Evolutionary conservation across 2,329 filamentous ascomycete species (phyloP), one percentile per base, ranked within the genome.

Genomic region (Aspergillus jensenii): DNA sequence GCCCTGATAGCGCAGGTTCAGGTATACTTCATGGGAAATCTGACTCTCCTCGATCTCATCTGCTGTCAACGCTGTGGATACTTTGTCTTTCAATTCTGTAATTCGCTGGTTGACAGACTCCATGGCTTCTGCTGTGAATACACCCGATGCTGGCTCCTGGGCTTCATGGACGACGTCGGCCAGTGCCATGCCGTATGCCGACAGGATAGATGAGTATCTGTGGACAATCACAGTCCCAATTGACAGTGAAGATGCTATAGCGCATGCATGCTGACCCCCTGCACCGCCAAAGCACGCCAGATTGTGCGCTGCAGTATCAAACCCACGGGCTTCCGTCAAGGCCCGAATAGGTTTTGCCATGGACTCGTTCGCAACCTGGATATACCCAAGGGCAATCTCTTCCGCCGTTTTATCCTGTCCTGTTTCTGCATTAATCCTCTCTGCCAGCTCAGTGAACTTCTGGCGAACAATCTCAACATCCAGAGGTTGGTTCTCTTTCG

Each of bases 141-240:
- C 27, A 11, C 27, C 27, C 27, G 82, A 84, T 52, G 84, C 80
- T 9, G 76, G 76, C 47, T 78, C 73, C 63, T 97, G 93, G 27
- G 89, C 83, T 76, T 97, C 93, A 63, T 96, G 90, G 0, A 97
- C 93, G 0, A 96, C 92, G 68, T 97, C 93, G 11, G 93, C 93
- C 4, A 97, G 78, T 0, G 92, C 91, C 88, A 97, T 93, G 14
- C 93, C 93, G 64, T 96, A 96, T 0, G 93, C 93, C 0, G 92
- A 96, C 0, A 96, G 80, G 0, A 97, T 90, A 0, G 92, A 96
- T 0, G 92, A 96, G 71, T 96, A 96, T 56, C 90, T 83, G 73
- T 97, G 93, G 2, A 97, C 83, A 9, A 97, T 81, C 35, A 96
- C 93, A 70, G 96, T 91, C 21, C 84, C 85, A 63, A 96, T 92